phyloP scores from a whole-genome alignment of 2,329 filamentous ascomycete species.

The Fusarium anthophilum region DNA sequence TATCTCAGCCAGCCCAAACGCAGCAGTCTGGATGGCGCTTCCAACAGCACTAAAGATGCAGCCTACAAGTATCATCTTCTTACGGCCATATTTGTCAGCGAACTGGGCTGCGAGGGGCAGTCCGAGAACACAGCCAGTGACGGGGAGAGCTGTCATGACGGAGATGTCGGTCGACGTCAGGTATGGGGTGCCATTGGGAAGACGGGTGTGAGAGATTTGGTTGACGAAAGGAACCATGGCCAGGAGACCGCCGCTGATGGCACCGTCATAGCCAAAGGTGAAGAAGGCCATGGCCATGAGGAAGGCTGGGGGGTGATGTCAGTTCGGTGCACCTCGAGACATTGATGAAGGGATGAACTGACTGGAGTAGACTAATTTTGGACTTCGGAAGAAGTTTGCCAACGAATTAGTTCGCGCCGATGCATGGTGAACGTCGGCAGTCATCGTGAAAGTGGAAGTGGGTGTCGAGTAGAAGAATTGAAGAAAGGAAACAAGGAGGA shows the following conservation, averaged over 20 bases:
- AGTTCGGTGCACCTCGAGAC: background rate
- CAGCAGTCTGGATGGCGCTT: background rate
- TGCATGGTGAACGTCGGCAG: background rate
- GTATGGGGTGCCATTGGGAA: background rate
- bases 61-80: background rate
- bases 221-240: background rate
- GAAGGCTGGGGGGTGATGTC: background rate
- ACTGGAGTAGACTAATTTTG: background rate
- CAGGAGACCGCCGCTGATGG: background rate
- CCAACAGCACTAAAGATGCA: background rate
- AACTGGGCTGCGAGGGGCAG: background rate
- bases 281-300: background rate
- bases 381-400: background rate
- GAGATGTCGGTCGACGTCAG: background rate
- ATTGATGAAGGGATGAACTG: accelerated
- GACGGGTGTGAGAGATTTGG: background rate
- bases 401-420: background rate
- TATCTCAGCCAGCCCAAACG: background rate
- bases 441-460: background rate
- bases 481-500: background rate
- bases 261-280: background rate
- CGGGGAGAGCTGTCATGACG: background rate
- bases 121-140: background rate
- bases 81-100: background rate
- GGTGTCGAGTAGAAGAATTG: background rate